phyloP scores from a whole-genome alignment of 2,329 filamentous ascomycete species.

The Neopestalotiopsis sp. region DNA sequence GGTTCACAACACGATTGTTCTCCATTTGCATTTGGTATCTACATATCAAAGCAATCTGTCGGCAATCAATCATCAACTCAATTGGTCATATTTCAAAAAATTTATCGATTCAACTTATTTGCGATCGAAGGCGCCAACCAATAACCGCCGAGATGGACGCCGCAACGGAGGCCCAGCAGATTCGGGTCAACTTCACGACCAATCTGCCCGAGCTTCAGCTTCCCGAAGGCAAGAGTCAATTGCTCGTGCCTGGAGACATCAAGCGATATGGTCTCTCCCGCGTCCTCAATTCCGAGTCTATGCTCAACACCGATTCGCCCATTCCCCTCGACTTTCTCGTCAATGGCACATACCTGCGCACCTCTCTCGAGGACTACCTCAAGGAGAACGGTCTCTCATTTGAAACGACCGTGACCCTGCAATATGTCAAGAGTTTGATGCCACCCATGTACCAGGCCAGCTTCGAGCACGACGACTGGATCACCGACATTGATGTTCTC shows the following conservation, averaged over 20 bases:
- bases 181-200: slow-evolving; percentile 73
- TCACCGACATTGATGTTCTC: slow-evolving; percentile 83
- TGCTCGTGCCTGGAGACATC: slow-evolving; percentile 53
- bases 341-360: slow-evolving; percentile 89
- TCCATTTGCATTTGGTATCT: not conserved
- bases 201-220: slow-evolving; percentile 66
- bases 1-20: not conserved
- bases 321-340: slow-evolving; percentile 93
- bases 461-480: slow-evolving; percentile 98
- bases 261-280: slow-evolving; percentile 73
- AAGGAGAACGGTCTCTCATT: slow-evolving; percentile 84
- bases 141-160: slow-evolving; percentile 26
- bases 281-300: slow-evolving; percentile 73
- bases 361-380: slow-evolving; percentile 90
- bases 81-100: not conserved
- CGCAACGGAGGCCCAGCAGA: slow-evolving; percentile 47
- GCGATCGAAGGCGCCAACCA: not conserved
- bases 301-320: slow-evolving; percentile 68
- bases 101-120: not conserved
- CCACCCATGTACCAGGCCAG: slow-evolving; percentile 88
- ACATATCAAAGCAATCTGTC: not conserved
- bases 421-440: slow-evolving; percentile 91
- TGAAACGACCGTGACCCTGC: slow-evolving; percentile 84
- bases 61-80: not conserved
- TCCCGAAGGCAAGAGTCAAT: slow-evolving; percentile 57